Evolutionary conservation across 805 yeast genomes (phyloP), one percentile per base, ranked within the genome.

Genomic region (Teunomyces barrocoloradensis): DNA sequence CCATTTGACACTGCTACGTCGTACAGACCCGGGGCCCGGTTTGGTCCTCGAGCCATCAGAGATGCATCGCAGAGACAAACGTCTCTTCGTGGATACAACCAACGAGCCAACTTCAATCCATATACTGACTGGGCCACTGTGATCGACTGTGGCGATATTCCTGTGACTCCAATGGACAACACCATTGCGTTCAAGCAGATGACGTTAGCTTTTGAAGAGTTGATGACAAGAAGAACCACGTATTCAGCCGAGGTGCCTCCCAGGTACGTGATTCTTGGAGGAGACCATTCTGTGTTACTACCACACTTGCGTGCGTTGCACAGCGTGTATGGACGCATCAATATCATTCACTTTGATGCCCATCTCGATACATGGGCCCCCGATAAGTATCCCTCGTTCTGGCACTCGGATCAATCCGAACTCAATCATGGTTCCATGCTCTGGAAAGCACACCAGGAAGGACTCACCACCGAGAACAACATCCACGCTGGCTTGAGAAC

Each of bases 371-470:
- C 95, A 4, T 79, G 90, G 92, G 63, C 82, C 52, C 94, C 95
- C 9, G 73, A 78, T 50, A 77, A 82, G 61, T 87, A 86, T 59
- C 86, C 88, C 20, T 69, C 81, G 13, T 78, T 74, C 58, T 80
- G 85, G 85, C 73, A 71, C 55, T 71, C 81, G n/a, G 75, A 76
- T 32, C 78, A 75, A 55, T 69, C 78, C 36, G 81, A 82, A 43
- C 77, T 85, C 64, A 88, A 87, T 36, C 96, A 88, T 59, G 96
- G 96, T 4, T 83, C 94, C 5, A 86, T 88, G 91, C 73, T 88
- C 33, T 87, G 94, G 94, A 77, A 84, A 75, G 92, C 92, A 5
- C 64, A 67, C 45, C 73, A 84, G 48, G 95, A 88, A 60, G 90
- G 87, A 0, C 68, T 86, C 44, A 63, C 85, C 28, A 69, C 80